Conservation (phyloP, 1,284 basidiomycete genomes). For the Papiliotrema terrestris region DNA sequence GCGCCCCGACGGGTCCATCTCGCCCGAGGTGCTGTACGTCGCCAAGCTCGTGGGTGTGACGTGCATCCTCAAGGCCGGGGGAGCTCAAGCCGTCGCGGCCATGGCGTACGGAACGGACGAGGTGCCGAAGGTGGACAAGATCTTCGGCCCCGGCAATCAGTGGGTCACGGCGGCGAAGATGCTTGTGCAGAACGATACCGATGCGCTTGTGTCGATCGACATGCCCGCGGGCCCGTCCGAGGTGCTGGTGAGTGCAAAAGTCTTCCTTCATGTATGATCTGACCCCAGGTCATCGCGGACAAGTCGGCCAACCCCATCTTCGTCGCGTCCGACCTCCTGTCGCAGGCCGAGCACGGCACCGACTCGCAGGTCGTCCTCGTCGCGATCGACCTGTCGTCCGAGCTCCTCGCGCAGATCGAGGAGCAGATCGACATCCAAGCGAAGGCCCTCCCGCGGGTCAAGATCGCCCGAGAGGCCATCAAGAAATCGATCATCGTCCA, state of each 20-base stretch:
- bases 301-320: conserved; percentile 78
- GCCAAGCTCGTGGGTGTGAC: conserved; percentile 83
- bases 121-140: conserved; percentile 99
- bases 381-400: conserved; percentile 64
- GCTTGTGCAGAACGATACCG: conserved; percentile 98
- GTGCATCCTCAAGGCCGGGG: conserved; percentile 86
- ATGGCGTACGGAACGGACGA: conserved; percentile 94
- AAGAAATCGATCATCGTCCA: conserved; percentile 87
- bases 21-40: conserved; percentile 92
- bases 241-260: conserved; percentile 68
- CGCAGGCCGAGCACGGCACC: conserved; percentile 96
- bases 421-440: conserved; percentile 85
- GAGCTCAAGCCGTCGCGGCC: conserved; percentile 95
- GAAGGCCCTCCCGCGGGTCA: conserved; percentile 76
- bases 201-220: conserved; percentile 93
- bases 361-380: conserved; percentile 98
- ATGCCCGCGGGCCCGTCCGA: conserved; percentile 99
- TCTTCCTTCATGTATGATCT: neutral
- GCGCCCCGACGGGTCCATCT: conserved; percentile 80
- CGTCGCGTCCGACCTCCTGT: conserved; percentile 93
- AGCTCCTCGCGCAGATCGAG: conserved; percentile 71
- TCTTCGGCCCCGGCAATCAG: conserved; percentile 98
- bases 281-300: conserved; percentile 81
- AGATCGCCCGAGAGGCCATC: conserved; percentile 87
- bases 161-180: conserved; percentile 99